Percentiles rank a stretch among this genome's conserved stretches.
phyloP scores from a whole-genome alignment of 2,329 filamentous ascomycete genomes.

The Pestalotiopsis sp. region DNA sequence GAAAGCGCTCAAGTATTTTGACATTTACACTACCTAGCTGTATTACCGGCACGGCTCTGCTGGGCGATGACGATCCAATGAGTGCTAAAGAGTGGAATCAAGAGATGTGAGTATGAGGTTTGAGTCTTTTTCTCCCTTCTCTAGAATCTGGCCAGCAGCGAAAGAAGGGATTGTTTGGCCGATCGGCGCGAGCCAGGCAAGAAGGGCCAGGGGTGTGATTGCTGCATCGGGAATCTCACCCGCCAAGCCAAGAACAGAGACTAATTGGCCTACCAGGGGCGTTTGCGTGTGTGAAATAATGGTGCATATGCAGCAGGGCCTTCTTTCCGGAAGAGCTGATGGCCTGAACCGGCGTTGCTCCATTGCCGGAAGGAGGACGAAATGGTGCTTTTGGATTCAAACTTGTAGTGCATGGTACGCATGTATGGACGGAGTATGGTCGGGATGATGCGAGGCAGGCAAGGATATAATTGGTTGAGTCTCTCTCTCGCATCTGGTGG shows the following conservation, averaged over 20 bases:
- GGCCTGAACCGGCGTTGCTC: not conserved
- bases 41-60: no score
- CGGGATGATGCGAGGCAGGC: not conserved
- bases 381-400: not conserved
- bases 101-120: no score
- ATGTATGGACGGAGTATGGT: not conserved
- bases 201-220: not conserved
- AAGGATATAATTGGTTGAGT: not conserved
- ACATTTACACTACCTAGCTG: no score
- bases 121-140: not conserved
- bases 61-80: not conserved
- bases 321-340: not conserved
- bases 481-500: not conserved
- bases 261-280: not conserved
- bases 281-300: not conserved
- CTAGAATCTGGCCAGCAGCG: not conserved
- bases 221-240: constrained; percentile 1
- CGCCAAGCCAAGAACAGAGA: not conserved
- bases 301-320: not conserved
- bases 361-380: not conserved
- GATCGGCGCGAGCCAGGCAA: not conserved
- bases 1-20: no score
- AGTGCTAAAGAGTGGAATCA: not conserved
- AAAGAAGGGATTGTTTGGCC: not conserved
- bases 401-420: not conserved